Base-by-base conservation (phyloP, 257 asterid species). In the Solanum pennellii region DNA sequence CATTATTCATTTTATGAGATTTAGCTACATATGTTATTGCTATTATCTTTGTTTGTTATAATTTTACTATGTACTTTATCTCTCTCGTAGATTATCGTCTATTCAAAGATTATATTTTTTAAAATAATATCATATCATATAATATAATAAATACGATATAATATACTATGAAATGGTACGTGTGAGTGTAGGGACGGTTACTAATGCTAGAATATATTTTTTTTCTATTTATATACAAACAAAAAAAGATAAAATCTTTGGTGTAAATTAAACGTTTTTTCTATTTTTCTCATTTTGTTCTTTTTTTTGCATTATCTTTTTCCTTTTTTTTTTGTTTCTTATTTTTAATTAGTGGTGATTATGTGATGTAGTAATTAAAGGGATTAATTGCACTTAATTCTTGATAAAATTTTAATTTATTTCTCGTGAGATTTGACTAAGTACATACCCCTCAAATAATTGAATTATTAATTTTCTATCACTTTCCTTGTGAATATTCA, bases 21-120 rank as follows among this genome's bases (percentile, higher is more conserved):
- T 56, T 56, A 9, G 0, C 3, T 3, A 0, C 1, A 16, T 18
- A 18, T 7, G 11, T 18, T 56, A 18, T 56, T 18, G n/a, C 0
- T 18, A 18, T 65, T 25, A 5, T 6, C n/a, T 20, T 56, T 21
- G 1, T 1, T 20, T 20, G 9, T 56, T 20, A 56, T 56, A 56
- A 0, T 20, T 25, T 65, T 25, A 3, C 3, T 11, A 11, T 1
- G 9, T 65, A 65, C 18, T 31, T 10, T 62, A 11, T 62, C 12
- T 25, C 29, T 66, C 2, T 66, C 0, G 3, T 66, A 12, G 2
- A 12, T 5, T 49, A 49, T 3, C 21, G 2, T 49, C 52, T 52
- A 52, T 52, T 52, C 9, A 52, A 52, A 16, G 3, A 3, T 52
- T 16, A 16, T 52, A 6, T 18, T 52, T 52, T 16, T 52, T 6